Evolutionary conservation across 257 asterid genomes (phyloP).

Genomic region (Coffea canephora): DNA sequence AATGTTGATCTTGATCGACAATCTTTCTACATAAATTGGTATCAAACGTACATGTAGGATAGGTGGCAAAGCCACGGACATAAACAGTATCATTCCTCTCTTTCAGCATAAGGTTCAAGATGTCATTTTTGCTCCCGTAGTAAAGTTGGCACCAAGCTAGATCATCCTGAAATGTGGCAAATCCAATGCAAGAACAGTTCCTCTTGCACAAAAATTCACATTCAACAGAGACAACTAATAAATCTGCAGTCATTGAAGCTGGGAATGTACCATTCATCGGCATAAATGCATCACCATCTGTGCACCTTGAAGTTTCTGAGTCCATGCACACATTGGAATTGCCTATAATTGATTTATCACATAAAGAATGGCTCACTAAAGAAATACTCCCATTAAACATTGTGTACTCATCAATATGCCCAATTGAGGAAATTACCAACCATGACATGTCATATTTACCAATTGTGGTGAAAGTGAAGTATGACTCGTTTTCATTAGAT

Average conservation of each 20-base stretch:
- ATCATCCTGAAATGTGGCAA: neutral
- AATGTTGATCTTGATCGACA: neutral
- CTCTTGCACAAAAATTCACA: slow-evolving; percentile 7
- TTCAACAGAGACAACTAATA: neutral
- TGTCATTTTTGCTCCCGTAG: neutral
- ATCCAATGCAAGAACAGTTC: slow-evolving; percentile 6
- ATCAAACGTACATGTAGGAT: neutral
- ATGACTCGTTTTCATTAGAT: neutral
- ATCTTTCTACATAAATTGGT: neutral
- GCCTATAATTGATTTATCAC: neutral
- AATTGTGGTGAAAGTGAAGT: slow-evolving; percentile 1
- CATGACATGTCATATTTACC: slow-evolving; percentile 5
- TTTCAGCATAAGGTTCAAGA: neutral
- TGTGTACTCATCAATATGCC: slow-evolving; percentile 8
- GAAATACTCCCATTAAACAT: neutral
- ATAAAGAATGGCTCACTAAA: neutral
- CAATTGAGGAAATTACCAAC: neutral
- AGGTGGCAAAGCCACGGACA: neutral
- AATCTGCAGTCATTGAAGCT: neutral
- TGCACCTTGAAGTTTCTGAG: neutral
- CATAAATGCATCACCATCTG: neutral
- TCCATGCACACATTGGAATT: neutral
- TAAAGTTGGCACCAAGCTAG: neutral
- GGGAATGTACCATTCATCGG: slow-evolving; percentile 6
- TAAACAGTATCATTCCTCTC: neutral